Base-by-base conservation (phyloP, 177 flowering plant species). In the Tripterygium wilfordii region DNA sequence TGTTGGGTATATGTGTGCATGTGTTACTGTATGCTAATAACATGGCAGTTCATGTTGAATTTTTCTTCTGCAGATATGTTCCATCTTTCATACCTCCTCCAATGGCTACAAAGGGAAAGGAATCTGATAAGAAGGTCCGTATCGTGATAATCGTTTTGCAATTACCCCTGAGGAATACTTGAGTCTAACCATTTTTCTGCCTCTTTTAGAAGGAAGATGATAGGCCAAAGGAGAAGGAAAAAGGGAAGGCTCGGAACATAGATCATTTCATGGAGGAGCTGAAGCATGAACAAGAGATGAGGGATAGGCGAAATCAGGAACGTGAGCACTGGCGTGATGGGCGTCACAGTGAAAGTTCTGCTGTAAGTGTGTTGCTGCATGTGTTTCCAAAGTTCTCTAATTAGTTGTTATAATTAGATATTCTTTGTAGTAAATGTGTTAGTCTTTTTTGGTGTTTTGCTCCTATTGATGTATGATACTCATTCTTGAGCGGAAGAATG, bases 231-330 rank as follows among this genome's bases (percentile, higher is more conserved):
- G 98, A 92, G 51, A 92, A 66, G 64, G 98, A 86, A 20, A 92
- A 80, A 52, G 97, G 91, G 29, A 94, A 83, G 62, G 52, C 91
- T 25, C 56, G 99, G 54, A 89, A 89, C 61, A 94, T 94, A 44
- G 99, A 94, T 72, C 69, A 84, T 66, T 94, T 87, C 49, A 87
- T 94, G 97, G 99, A 92, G 71, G 99, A 94, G 68, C 53, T 89
- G 61, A 94, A 89, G 80, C 82, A 72, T 60, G 99, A 94, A 64
- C 96, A 94, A 60, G 97, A 94, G 60, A 60, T 87, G 82, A 79
- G 99, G 67, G 97, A 89, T 60, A 87, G 77, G 57, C 74, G 97
- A 38, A 83, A 86, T 67, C 99, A 89, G 55, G 99, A 92, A 12
- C 95, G 96, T 49, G 98, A 83, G 39, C 74, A 73, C 42, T 66